These are phyloP conservation scores for Colletotrichum camelliae DNA, from an alignment of 2,329 filamentous ascomycete species.

Conservation along the genomic window DNA sequence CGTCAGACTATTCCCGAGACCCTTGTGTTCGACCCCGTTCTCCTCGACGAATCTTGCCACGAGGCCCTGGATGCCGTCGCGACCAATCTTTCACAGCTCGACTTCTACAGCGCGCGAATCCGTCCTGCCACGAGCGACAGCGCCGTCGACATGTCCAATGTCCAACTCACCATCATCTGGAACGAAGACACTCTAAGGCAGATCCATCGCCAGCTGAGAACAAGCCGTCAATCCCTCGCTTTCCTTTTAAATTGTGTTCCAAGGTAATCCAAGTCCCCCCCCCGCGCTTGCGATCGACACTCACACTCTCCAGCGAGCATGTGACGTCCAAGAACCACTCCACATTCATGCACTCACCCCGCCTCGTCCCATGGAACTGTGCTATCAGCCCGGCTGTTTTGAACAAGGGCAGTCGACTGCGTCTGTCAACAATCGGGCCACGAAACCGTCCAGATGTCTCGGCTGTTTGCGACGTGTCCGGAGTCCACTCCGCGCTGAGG, in stretches of 20 bases:
- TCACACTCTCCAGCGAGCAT: slow-evolving; percentile 6
- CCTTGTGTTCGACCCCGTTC: background rate
- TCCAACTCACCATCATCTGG: slow-evolving; percentile 24
- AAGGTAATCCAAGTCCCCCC: background rate
- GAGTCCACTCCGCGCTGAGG: slow-evolving; percentile 3
- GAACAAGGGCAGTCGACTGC: slow-evolving; percentile 20
- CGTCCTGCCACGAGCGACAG: slow-evolving; percentile 4
- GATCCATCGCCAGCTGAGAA: background rate
- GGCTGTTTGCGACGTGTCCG: background rate
- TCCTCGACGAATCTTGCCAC: slow-evolving; percentile 15
- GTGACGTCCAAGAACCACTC: slow-evolving; percentile 18
- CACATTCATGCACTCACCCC: slow-evolving; percentile 19
- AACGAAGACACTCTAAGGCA: slow-evolving; percentile 21
- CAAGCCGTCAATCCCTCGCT: slow-evolving; percentile 13
- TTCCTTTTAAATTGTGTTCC: slow-evolving; percentile 22
- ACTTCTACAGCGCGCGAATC: slow-evolving; percentile 10
- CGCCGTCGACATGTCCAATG: slow-evolving; percentile 6
- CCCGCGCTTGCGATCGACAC: background rate
- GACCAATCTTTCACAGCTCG: slow-evolving; percentile 1
- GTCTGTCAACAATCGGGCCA: slow-evolving; percentile 2
- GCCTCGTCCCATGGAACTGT: slow-evolving; percentile 9
- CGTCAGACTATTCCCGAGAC: slow-evolving; percentile 2
- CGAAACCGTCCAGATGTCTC: background rate
- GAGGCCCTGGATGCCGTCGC: slow-evolving; percentile 13
- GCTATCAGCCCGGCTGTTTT: slow-evolving; percentile 20